Conservation (phyloP, 2,329 filamentous ascomycete genomes). For the Botryotinia convoluta region DNA sequence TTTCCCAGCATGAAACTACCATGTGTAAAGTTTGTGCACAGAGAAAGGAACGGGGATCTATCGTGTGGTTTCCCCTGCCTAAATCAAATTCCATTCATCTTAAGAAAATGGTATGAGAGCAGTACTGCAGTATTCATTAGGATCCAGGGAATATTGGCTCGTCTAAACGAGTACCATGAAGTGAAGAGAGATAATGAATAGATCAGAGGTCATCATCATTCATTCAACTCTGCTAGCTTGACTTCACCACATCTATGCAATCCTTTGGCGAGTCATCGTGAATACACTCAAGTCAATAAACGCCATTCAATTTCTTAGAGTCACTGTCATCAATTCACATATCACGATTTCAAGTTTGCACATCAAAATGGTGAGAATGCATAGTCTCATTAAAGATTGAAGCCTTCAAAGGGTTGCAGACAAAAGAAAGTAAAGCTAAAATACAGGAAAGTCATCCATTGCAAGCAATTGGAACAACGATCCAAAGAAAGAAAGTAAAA, state of each 20-base stretch:
- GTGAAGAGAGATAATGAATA: neutral
- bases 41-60: neutral
- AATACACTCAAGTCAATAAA: neutral
- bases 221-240: neutral
- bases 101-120: neutral
- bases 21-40: neutral
- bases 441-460: neutral
- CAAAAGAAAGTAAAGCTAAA: neutral
- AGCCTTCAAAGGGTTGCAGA: neutral
- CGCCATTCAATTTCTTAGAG: neutral
- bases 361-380: neutral
- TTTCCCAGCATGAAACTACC: neutral
- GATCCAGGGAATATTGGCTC: neutral
- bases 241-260: neutral
- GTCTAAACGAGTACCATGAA: neutral
- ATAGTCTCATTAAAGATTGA: neutral
- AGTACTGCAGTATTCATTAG: neutral
- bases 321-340: neutral
- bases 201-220: neutral
- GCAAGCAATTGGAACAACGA: slow-evolving; percentile 1
- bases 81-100: neutral
- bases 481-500: neutral
- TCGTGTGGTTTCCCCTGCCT: neutral
- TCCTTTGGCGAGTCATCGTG: neutral
- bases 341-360: neutral